Evolutionary conservation across 257 asterid genomes (phyloP).

Genomic region (Solanum chilense): DNA sequence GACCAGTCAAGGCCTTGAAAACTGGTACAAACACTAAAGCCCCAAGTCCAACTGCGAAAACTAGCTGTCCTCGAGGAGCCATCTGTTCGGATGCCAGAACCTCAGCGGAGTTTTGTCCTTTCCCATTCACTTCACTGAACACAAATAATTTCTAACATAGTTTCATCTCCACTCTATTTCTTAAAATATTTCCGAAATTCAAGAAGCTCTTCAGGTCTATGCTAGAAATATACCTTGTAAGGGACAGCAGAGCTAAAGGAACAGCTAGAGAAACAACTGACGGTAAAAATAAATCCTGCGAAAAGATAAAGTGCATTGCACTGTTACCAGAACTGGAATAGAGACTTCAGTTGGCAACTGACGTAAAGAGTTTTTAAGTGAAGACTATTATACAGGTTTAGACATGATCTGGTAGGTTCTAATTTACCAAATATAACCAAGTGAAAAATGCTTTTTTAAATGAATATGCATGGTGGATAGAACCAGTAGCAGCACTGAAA

Average conservation of each 20-base stretch:
- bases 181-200: background rate
- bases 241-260: slow-evolving; percentile 90
- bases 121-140: slow-evolving; percentile 73
- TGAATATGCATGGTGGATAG: background rate
- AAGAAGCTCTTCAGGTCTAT: slow-evolving; percentile 1
- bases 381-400: background rate
- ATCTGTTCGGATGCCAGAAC: slow-evolving; percentile 87
- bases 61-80: slow-evolving; percentile 98
- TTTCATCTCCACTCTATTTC: background rate
- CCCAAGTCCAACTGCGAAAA: slow-evolving; percentile 74
- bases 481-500: background rate
- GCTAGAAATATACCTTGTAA: slow-evolving; percentile 61
- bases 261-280: slow-evolving; percentile 73
- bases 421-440: background rate
- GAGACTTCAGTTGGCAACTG: background rate
- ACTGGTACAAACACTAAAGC: slow-evolving; percentile 83
- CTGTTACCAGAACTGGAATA: background rate
- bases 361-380: background rate
- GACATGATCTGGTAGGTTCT: background rate
- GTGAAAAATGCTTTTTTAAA: background rate
- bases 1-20: slow-evolving; percentile 81
- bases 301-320: slow-evolving; percentile 4
- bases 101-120: slow-evolving; percentile 43
- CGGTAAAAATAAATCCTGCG: slow-evolving; percentile 69
- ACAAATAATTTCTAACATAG: background rate